Base-by-base conservation (phyloP, 2,329 filamentous ascomycete species). In the Zarea fungicola region DNA sequence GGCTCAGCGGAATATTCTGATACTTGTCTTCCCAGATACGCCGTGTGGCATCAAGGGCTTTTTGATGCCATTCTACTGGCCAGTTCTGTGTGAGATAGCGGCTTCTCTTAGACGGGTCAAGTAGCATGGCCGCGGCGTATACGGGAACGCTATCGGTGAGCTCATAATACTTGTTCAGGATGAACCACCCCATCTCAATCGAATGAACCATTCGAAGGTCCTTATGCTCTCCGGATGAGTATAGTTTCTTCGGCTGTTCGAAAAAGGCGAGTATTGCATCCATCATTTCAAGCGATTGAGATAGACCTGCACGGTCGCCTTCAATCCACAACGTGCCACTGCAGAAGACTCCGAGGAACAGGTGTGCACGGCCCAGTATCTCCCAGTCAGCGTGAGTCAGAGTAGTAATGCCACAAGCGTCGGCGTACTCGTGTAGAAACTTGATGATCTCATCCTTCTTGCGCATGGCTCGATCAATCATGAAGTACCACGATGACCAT, bases 151-250 rank as follows among this genome's bases (percentile, higher is more conserved):
- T 36, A 23, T 48, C 52, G 22, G 43, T 32, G 18, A 52, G 26
- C 34, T 47, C 29, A 22, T 54, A 48, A 28, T 54, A 52, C 23
- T 54, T 50, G 36, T 54, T 21, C 28, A 54, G 46, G 26, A 52
- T 18, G 28, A 52, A 50, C 52, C 52, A 54, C 42, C 49, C 46
- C 52, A 54, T 52, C 22, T 52, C 46, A 22, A 52, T 52, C 18
- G 36, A 48, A 37, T 50, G 49, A 26, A 50, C 41, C 23, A 45
- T 44, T n/a, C 26, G 26, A 29, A 29, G 13, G 26, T 29, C 26
- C 13, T 29, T 29, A 13, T 29, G 26, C 26, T 29, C 26, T 29
- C 13, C 26, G n/a, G n/a, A n/a, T 29, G 13, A 7, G 26, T 29
- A 29, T 29, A 29, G 13, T 7, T 29, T 29, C 7, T 29, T 29